These are phyloP conservation scores for Hymenoscyphus scutula DNA, from an alignment of 2,329 filamentous ascomycete species.

Conservation along the genomic window DNA sequence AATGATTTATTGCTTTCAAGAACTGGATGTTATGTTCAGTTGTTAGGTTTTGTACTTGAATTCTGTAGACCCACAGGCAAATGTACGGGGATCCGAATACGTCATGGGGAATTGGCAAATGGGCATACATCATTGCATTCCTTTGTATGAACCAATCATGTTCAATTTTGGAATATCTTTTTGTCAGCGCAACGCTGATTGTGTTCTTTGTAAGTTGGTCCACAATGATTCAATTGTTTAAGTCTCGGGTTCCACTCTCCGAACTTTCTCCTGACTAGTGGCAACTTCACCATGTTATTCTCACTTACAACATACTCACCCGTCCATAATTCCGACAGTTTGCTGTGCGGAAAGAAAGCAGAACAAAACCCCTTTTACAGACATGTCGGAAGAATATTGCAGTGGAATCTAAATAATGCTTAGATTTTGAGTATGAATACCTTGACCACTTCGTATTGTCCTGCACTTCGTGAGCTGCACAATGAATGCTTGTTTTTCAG, in stretches of 20 bases:
- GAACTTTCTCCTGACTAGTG: not conserved
- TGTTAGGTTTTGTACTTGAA: conserved; percentile 4
- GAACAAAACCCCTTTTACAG: too few relatives aligned
- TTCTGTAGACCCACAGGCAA: not conserved
- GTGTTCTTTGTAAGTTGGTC: not conserved
- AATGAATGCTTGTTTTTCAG: not conserved
- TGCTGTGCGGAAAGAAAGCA: too few relatives aligned
- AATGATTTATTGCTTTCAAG: too few relatives aligned
- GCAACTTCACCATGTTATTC: not conserved
- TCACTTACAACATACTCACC: not conserved
- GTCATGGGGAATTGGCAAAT: conserved; percentile 5
- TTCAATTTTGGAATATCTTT: not conserved
- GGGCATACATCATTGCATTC: not conserved
- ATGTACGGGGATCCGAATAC: conserved; percentile 5
- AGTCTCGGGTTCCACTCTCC: not conserved
- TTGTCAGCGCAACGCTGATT: not conserved
- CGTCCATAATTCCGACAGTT: too few relatives aligned
- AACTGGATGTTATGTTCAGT: not conserved
- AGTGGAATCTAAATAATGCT: too few relatives aligned
- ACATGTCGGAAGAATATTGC: too few relatives aligned
- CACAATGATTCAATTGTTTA: not conserved
- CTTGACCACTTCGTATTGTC: not conserved
- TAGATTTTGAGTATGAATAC: too few relatives aligned
- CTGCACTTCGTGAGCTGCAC: not conserved
- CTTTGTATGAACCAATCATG: not conserved